Base-by-base conservation (phyloP, 2,329 filamentous ascomycete genomes). In the Emericellopsis atlantica region DNA sequence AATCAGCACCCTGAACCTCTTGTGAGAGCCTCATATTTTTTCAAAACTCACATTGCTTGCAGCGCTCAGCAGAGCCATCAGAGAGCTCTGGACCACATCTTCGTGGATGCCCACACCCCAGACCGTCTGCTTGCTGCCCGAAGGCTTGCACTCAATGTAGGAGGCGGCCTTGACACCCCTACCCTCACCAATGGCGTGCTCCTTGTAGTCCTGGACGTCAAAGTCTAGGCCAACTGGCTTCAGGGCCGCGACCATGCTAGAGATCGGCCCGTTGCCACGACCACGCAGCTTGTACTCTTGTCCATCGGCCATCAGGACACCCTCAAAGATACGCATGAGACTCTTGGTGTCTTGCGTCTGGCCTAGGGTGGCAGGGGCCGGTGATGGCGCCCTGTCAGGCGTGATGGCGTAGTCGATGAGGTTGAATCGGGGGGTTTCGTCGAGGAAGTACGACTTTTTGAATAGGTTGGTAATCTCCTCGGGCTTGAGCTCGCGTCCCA, bases 21-120 rank as follows among this genome's bases (percentile, higher is more conserved):
- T 31, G 23, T 8, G 39, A 43, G 45, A 73, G 83, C 75, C 69
- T 93, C 87, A 54, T 84, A 46, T 21, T 3, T 15, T 14, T 15
- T 12, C 32, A 9, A 21, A 8, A 72, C 83, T 76, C 69, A 93
- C 87, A 53, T 84, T 89, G 60, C 80, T 85, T 42, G 88, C 88
- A 40, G 89, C 89, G 51, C 81, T 84, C 56, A 95, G 68, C 50
- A 95, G 69, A 41, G 89, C 89, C 56, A 88, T 84, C 54, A 95
- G 73, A 61, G 81, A 88, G 52, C 84, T 87, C 60, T 93, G 85
- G 14, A 93, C 86, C 43, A 93, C 86, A 67, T 95, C 90, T 58
- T 90, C 82, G 58, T 95, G 86, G 51, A 95, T 85, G 29, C 86
- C 88, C 6, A 95, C 83, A 50, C 88, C 88, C 87, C 88, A 95